A percentile compares a stretch with the other conserved stretches of the same genome.
These are phyloP conservation scores for Globisporangium barbulae DNA, from an alignment of 352 stramenopile genomes.

Conservation along the genomic window DNA sequence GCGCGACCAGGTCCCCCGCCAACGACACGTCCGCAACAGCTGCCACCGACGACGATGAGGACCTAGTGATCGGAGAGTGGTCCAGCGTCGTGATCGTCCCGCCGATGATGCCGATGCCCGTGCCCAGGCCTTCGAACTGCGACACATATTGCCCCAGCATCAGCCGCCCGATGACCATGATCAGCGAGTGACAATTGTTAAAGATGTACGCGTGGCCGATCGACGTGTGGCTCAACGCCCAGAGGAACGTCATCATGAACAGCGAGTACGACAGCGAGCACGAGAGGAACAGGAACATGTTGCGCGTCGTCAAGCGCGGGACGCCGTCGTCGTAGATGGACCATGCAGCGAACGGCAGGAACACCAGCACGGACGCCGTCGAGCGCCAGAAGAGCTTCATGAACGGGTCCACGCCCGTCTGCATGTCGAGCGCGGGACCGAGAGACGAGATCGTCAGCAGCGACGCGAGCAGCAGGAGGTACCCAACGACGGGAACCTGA, in stretches of 20 bases:
- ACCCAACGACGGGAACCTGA: constrained; percentile 74
- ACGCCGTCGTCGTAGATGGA: constrained; percentile 53
- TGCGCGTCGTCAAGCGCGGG: constrained; percentile 52
- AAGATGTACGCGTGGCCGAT: constrained; percentile 86
- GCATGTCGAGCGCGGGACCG: constrained; percentile 66
- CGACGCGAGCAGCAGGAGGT: constrained; percentile 65
- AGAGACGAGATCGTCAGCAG: constrained; percentile 76
- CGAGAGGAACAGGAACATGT: constrained; percentile 63
- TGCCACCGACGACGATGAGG: not conserved
- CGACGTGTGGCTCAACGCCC: constrained; percentile 71
- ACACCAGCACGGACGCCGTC: constrained; percentile 66
- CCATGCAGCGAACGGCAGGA: constrained; percentile 53
- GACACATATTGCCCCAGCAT: constrained; percentile 60
- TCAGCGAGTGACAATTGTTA: constrained; percentile 85
- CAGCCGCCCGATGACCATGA: constrained; percentile 69
- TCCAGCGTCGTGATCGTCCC: constrained; percentile 74
- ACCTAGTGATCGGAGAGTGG: constrained; percentile 22
- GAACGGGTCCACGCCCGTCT: constrained; percentile 71
- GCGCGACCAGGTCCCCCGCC: constrained; percentile 68
- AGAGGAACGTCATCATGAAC: constrained; percentile 82
- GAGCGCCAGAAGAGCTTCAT: constrained; percentile 85
- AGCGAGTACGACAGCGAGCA: constrained; percentile 71
- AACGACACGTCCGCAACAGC: constrained; percentile 45
- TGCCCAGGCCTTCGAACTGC: constrained; percentile 74
- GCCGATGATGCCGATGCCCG: constrained; percentile 72